A percentile compares a stretch with the other conserved stretches of the same genome.
Conservation (phyloP, 78 protist species). For the Diacronema lutheri region DNA sequence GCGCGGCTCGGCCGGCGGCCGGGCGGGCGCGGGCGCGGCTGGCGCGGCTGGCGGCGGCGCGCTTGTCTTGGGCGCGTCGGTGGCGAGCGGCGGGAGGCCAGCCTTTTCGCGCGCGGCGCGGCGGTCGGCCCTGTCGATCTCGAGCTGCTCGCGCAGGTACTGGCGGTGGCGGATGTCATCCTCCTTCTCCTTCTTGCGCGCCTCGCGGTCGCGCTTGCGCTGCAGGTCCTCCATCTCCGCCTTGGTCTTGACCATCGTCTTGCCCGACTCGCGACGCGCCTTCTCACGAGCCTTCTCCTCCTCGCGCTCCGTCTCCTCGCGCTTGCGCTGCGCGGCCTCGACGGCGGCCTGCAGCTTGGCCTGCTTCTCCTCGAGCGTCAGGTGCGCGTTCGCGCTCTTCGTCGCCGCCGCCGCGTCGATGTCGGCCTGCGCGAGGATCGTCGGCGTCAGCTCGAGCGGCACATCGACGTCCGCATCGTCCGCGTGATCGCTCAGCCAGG, state of each 20-base stretch:
- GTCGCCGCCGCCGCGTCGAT: background rate
- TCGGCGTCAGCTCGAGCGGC: background rate
- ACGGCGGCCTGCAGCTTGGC: background rate
- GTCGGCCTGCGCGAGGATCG: background rate
- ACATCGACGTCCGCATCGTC: conserved; percentile 2
- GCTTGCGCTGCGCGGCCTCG: background rate
- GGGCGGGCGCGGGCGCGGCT: background rate
- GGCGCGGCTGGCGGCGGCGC: background rate
- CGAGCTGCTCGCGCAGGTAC: background rate
- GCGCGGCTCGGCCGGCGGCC: background rate
- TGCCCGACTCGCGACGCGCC: conserved; percentile 4
- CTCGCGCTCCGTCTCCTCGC: background rate
- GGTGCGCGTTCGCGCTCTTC: background rate
- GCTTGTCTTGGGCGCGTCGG: background rate
- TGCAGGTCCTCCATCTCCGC: background rate
- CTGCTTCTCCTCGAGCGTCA: conserved; percentile 1
- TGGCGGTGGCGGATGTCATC: background rate
- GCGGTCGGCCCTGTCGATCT: background rate
- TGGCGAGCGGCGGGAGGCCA: background rate
- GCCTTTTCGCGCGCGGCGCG: background rate
- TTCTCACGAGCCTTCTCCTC: background rate
- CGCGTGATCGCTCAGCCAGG: background rate
- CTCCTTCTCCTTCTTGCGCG: background rate
- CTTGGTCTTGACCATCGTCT: background rate
- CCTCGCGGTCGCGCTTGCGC: conserved; percentile 5